Evolutionary conservation across 2,329 filamentous ascomycete species (phyloP), one percentile per base, ranked within the genome.

Genomic region (Dactylellina parvicollis): DNA sequence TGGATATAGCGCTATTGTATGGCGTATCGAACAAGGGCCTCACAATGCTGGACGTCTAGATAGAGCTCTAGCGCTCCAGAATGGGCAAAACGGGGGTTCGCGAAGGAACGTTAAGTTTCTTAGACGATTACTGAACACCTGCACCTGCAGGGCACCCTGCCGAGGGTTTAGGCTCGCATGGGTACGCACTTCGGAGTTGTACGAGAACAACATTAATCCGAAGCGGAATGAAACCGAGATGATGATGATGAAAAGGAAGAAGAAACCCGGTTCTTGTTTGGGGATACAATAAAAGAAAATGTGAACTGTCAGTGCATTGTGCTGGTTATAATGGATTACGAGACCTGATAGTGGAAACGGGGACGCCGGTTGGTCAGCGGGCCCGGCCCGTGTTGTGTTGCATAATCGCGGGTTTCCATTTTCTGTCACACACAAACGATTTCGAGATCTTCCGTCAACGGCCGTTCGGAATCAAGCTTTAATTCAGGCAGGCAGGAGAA

Each of bases 121-220:
- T 36, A 24, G 49, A 24, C 49, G 67, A 72, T 72, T 72, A 72
- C 42, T 72, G 59, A 72, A 72, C 67, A 72, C n/a, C n/a, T 59
- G 52, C 52, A 40, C 10, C 40, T 59, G 30, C 59, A 56, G 44
- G 50, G 57, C 1, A 8, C 18, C 7, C 4, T 10, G 18, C 30
- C 50, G 24, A 24, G 50, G 50, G 32, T 66, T 66, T 47, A 44
- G 16, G 20, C n/a, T 46, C 50, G 36, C 40, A 38, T 47, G 34
- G 28, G 12, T 40, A 9, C 26, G 42, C 9, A 50, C 42, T 61
- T 71, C 50, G 50, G 50, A 22, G 7, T 28, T 55, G 46, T 20
- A 55, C 49, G 56, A 61, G 10, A 38, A 16, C 12, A 64, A 36
- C 10, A 24, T 56, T 57, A 44, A 62, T 55, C 49, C 66, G 49